Base-by-base conservation (phyloP, 106 monocot species). In the Vanilla planifolia region DNA sequence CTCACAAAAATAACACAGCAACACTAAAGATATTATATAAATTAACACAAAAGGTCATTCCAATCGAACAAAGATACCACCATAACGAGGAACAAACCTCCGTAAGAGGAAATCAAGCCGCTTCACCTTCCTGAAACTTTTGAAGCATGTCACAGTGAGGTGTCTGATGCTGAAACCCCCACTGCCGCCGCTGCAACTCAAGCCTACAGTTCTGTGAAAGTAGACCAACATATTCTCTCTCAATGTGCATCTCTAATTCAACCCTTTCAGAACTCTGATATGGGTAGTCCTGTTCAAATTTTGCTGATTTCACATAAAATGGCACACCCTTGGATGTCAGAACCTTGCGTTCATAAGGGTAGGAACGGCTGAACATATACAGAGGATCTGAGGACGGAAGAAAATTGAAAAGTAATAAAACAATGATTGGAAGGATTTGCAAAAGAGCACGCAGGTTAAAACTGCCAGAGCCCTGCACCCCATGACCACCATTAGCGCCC, bases 131-230 rank as follows among this genome's bases (percentile, higher is more conserved):
- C 50, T 85, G 73, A 58, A 78, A 92, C 64, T 78, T 92, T 67
- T 61, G 71, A 52, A 98, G 88, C 88, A 85, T 73, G 73, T 92
- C 88, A 26, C 96, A 98, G 41, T 92, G 71, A 10, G 88, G 87
- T 6, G 79, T 98, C 45, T 84, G 41, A 25, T 70, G 58, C 4
- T 69, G 42, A 1, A 67, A 42, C 7, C 96, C 96, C 91, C 91
- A 98, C 14, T 80, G 80, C 52, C 60, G 66, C 62, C 92, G 66
- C 66, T 98, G 92, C 64, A 92, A 39, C 72, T 98, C 96, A 44
- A 57, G 44, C 33, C 84, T 68, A 51, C 96, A 98, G 63, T 85
- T 87, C 67, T 98, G 96, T 55, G 77, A 37, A 16, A 98, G 68
- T 9, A 88, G 62, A 9, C 67, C 63, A 48, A 85, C 53, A 60